Base-by-base conservation (phyloP, 371 early-diverging fungal genomes). In the Basidiobolus heterosporus region DNA sequence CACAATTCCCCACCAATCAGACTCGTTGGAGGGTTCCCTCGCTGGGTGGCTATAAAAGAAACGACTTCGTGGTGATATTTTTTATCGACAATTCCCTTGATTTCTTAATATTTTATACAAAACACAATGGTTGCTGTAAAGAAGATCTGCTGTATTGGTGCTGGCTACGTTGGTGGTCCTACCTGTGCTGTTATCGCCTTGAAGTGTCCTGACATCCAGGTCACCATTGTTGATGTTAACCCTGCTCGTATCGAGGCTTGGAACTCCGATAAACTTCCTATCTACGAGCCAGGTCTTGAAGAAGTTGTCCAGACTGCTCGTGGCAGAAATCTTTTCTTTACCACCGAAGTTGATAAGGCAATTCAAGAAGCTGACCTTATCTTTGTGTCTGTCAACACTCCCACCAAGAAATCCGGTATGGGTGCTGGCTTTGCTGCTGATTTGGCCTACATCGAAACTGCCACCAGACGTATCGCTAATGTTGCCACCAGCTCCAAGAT, bases 151-250 rank as follows among this genome's bases (percentile, higher is more conserved):
- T 93, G 89, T 61, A 82, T 93, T 57, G 93, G 93, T 56, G 93
- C 93, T 54, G 93, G 93, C 48, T 93, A 93, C 66, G 91, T 93
- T 48, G 92, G 91, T 57, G 95, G 92, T 41, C 91, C 95, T 13
- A 91, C 91, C 2, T 85, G 86, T 63, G 80, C 88, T 52, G 86
- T 91, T 46, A 85, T 91, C 55, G 87, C 91, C n/a, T 70, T 63
- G 59, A 84, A 84, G 59, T 91, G 91, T 67, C 90, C 81, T 36
- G 69, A 82, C 50, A 67, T 91, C 61, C 72, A 82, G 57, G 89
- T 94, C 40, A 88, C 88, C 36, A 88, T 94, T 45, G 86, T 84
- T 24, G 89, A 89, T 59, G 65, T 76, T 52, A 79, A 79, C 65
- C 66, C 72, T 39, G 57, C 56, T 45, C 78, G 87, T 55, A 89